Evolutionary conservation across 805 yeast species (phyloP), one percentile per base, ranked within the genome.

Genomic region (Gaillardinia entomophila): DNA sequence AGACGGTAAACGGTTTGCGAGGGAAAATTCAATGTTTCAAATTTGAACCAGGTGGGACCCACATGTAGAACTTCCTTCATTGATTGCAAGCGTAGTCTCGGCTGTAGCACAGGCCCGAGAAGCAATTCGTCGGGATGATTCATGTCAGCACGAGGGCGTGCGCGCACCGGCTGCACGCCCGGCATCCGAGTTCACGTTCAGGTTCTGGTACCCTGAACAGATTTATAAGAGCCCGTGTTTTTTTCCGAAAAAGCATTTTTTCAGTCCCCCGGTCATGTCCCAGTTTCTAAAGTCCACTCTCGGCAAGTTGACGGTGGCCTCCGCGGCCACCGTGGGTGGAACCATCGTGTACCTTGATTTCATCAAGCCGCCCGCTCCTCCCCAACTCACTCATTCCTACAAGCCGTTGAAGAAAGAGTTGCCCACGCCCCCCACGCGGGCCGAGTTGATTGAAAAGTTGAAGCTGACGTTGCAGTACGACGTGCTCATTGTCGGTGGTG

Each of bases 401-500:
- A 49, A 51, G 30, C 75, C 82, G 3, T 57, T 78, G 31, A 46
- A 59, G 14, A 73, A 69, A 32, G 45, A 62, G 6, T 56, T 63
- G 32, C 62, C 69, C 4, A 44, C 68, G 12, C 81, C 82, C 32
- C 84, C 85, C 16, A 35, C 77, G 1, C 66, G 90, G 53, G 57
- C 60, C 3, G 75, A 73, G 29, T 54, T 80, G 38, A 41, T 82
- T 31, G 49, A 66, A 4, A 70, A 68, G 37, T 54, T 80, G 37
- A 46, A 49, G 30, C 35, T 36, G 28, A 48, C 61, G 29, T 58
- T 73, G 33, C 72, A 80, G 52, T 79, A 74, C 50, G 97, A 90
- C 55, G 73, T 89, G n/a, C 62, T 89, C 42, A 71, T 89, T 45
- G 79, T 90, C 45, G 97, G 97, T 40, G 97, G 96, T 45, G 97